A percentile compares a stretch with the other conserved stretches of the same genome.
Conservation (phyloP, 345 rosid species). For the Hibiscus trionum region DNA sequence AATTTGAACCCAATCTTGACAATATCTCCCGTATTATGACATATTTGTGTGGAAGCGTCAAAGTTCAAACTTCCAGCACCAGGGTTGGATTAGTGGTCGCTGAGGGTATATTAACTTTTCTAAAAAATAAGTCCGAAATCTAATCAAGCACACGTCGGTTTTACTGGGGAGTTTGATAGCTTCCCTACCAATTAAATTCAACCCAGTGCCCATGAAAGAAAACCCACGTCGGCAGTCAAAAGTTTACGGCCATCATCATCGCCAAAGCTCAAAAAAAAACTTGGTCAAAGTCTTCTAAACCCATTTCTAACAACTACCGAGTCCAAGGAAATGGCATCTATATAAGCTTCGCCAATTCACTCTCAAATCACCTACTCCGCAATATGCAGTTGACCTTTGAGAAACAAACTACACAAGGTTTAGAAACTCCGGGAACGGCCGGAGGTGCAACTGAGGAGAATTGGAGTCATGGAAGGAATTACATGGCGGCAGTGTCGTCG, state of each 20-base stretch:
- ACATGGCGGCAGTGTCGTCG: neutral
- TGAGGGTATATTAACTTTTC: neutral
- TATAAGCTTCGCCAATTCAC: neutral
- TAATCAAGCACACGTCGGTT: neutral
- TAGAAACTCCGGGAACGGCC: neutral
- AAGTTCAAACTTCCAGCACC: neutral
- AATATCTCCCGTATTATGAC: no score
- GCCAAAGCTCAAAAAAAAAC: neutral
- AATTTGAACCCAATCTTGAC: no score
- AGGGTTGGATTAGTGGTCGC: neutral
- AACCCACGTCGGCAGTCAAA: neutral
- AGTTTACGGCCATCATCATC: neutral
- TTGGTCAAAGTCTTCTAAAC: slow-evolving; percentile 8
- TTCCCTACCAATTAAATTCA: neutral
- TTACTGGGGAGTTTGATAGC: neutral
- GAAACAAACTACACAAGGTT: neutral
- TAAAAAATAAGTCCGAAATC: neutral
- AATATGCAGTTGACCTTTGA: slow-evolving; percentile 4
- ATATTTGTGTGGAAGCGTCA: neutral
- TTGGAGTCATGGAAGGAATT: neutral
- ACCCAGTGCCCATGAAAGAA: neutral
- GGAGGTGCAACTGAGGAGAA: neutral
- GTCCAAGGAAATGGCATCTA: neutral
- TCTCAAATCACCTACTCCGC: neutral
- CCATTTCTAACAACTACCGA: neutral